Base-by-base conservation (phyloP, 1,284 basidiomycete genomes). In the Ceratobasidium sp. region DNA sequence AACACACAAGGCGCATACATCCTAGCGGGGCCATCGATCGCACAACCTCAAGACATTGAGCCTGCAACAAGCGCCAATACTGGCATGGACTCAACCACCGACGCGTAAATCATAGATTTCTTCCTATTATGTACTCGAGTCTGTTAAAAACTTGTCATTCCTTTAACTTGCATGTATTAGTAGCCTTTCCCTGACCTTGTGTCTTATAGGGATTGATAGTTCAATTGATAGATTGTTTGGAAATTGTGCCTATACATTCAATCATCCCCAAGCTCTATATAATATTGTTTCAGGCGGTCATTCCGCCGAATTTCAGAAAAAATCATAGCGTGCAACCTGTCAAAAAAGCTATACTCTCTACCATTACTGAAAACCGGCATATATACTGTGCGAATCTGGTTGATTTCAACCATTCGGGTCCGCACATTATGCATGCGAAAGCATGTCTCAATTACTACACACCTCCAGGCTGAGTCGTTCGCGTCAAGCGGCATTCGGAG, bases 351-450 rank as follows among this genome's bases (percentile, higher is more conserved):
- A 1, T 10, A 10, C 8, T 60, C 31, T 1, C 56, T n/a, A 4
- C 56, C 56, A 35, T 6, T 35, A 28, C 28, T 42, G 13, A 42
- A 56, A 5, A 37, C 31, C 6, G 56, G 56, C 77, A 82, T 81
- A 67, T 87, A 87, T 0, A 86, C 84, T 37, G 54, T 83, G 10
- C 76, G 67, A 31, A 86, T 86, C 76, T 87, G 83, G 80, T 85
- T 87, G 53, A 83, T 81, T 0, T 84, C 85, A 26, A 87, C 83
- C 11, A 31, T 23, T 0, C 76, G 69, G 28, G 83, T 80, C 0
- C 81, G 78, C 2, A 86, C 49, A 76, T 87, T 84, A 76, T 82
- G 80, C 10, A 86, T 66, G 6, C 83, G 76, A 42, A 80, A 51
- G 75, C 81, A 82, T 3, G 71, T 80, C 67, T 86, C 83, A 7